These are phyloP conservation scores for Trichoderma orchidacearum DNA, from an alignment of 495 filamentous ascomycete genomes.

Conservation along the genomic window DNA sequence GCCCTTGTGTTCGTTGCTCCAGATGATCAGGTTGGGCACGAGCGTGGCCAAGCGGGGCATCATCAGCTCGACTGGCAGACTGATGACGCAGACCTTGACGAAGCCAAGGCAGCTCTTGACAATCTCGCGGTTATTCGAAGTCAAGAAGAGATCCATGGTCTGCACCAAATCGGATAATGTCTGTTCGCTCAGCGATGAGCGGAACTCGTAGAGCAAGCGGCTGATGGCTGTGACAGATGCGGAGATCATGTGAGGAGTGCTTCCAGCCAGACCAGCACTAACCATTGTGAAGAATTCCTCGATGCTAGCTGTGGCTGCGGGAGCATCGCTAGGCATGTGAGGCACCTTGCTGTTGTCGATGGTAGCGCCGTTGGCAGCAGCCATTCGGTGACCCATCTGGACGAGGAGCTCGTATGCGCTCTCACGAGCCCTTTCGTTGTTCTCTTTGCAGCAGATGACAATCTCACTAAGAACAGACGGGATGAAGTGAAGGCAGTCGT, in stretches of 20 bases:
- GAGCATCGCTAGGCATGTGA: slow-evolving; percentile 68
- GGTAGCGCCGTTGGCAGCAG: slow-evolving; percentile 46
- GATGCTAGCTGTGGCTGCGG: slow-evolving; percentile 60
- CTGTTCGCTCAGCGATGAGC: slow-evolving; percentile 35
- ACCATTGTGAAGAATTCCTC: slow-evolving; percentile 99
- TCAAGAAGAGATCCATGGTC: slow-evolving; percentile 88
- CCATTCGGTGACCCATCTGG: slow-evolving; percentile 71
- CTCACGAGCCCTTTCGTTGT: slow-evolving; percentile 84
- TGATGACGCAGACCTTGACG: slow-evolving; percentile 87
- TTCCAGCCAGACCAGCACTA: slow-evolving; percentile 82
- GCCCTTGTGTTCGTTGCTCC: slow-evolving; percentile 95
- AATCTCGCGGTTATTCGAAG: slow-evolving; percentile 89
- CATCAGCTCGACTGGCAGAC: slow-evolving; percentile 63
- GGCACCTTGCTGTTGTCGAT: slow-evolving; percentile 76
- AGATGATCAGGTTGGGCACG: slow-evolving; percentile 81
- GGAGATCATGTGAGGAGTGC: slow-evolving; percentile 87
- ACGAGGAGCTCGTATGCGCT: slow-evolving; percentile 85
- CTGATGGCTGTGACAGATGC: slow-evolving; percentile 88
- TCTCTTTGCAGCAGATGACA: slow-evolving; percentile 87
- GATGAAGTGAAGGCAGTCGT: slow-evolving; percentile 74
- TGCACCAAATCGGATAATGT: slow-evolving; percentile 66
- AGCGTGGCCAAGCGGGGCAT: slow-evolving; percentile 55
- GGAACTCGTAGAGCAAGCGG: slow-evolving; percentile 82
- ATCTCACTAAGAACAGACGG: slow-evolving; percentile 84
- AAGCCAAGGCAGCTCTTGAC: slow-evolving; percentile 88